Percentiles rank a stretch among this genome's conserved stretches.
Evolutionary conservation across 2,329 filamentous ascomycete species (phyloP).

Genomic region (Xylaria sp.): DNA sequence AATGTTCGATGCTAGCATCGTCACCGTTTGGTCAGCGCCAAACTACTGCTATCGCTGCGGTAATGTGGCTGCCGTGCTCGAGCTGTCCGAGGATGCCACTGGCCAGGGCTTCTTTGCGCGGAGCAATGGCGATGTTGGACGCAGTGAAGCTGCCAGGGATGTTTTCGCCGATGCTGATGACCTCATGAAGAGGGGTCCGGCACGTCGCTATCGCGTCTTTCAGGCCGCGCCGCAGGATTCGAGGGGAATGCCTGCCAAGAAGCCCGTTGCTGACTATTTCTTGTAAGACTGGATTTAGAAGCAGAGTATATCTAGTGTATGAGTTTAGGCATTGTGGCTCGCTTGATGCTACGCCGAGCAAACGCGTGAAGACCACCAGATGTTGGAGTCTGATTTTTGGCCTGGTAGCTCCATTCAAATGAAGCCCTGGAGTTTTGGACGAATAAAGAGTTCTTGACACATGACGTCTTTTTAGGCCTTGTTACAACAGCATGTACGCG

Average conservation of each 20-base stretch:
- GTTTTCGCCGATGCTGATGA: conserved; percentile 62
- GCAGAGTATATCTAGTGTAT: no score
- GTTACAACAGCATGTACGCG: conserved; percentile 1
- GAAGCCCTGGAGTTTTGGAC: conserved; percentile 29
- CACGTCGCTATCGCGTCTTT: conserved; percentile 91
- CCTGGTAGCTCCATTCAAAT: neutral
- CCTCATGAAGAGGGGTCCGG: conserved; percentile 72
- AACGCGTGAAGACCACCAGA: neutral
- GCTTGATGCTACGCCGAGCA: neutral
- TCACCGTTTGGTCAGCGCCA: conserved; percentile 98
- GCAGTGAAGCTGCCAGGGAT: conserved; percentile 59
- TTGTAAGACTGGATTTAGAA: conserved; percentile 57
- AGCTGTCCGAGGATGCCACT: conserved; percentile 88
- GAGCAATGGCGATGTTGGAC: conserved; percentile 75
- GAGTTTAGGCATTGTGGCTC: neutral
- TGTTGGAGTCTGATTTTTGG: conserved; percentile 9
- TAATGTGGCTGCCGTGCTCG: conserved; percentile 94
- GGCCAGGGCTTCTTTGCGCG: conserved; percentile 76
- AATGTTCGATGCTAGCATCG: conserved; percentile 96
- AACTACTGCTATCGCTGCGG: conserved; percentile 98
- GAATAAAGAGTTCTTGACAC: conserved; percentile 16
- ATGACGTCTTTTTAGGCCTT: neutral
- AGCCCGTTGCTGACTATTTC: conserved; percentile 97
- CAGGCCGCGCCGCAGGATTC: conserved; percentile 96
- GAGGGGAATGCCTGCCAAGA: conserved; percentile 98